phyloP scores from a whole-genome alignment of 805 yeast species.

The Candida odintsovae region DNA sequence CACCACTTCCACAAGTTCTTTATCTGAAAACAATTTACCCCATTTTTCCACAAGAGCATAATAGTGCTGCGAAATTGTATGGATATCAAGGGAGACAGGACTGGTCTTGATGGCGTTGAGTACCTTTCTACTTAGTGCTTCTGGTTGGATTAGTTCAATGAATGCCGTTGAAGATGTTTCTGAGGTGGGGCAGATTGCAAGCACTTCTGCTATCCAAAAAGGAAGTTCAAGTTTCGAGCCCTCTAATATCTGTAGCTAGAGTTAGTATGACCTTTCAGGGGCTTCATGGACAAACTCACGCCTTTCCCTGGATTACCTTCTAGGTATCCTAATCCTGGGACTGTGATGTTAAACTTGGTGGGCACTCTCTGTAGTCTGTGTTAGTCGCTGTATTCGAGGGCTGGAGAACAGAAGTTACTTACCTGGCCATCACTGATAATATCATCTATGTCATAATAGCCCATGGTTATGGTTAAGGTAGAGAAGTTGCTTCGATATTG shows the following conservation, averaged over 20 bases:
- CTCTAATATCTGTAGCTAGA: conserved; percentile 33
- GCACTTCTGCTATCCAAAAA: conserved; percentile 77
- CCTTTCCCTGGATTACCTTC: conserved; percentile 67
- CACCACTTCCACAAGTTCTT: conserved; percentile 48
- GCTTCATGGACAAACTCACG: not conserved
- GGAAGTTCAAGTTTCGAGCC: conserved; percentile 75
- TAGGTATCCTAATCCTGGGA: conserved; percentile 84
- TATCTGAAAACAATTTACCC: conserved; percentile 66
- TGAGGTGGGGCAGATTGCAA: conserved; percentile 42
- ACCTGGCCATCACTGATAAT: conserved; percentile 51
- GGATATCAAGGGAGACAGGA: conserved; percentile 60
- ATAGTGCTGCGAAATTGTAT: conserved; percentile 59
- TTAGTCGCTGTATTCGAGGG: not conserved
- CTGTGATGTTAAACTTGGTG: conserved; percentile 66
- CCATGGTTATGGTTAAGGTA: conserved; percentile 24
- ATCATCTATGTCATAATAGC: conserved; percentile 73
- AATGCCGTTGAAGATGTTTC: conserved; percentile 35
- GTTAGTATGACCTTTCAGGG: not conserved
- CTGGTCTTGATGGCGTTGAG: conserved; percentile 79
- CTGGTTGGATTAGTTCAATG: conserved; percentile 66
- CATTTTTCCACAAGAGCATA: conserved; percentile 70
- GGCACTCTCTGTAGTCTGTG: conserved; percentile 49
- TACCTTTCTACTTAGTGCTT: conserved; percentile 56
- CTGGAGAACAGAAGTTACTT: conserved; percentile 30
- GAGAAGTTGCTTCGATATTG: no score